A percentile compares a stretch with the other conserved stretches of the same genome.
These are phyloP conservation scores for Gastrolobium villosum DNA, from an alignment of 306 rosid genomes.

Conservation along the genomic window DNA sequence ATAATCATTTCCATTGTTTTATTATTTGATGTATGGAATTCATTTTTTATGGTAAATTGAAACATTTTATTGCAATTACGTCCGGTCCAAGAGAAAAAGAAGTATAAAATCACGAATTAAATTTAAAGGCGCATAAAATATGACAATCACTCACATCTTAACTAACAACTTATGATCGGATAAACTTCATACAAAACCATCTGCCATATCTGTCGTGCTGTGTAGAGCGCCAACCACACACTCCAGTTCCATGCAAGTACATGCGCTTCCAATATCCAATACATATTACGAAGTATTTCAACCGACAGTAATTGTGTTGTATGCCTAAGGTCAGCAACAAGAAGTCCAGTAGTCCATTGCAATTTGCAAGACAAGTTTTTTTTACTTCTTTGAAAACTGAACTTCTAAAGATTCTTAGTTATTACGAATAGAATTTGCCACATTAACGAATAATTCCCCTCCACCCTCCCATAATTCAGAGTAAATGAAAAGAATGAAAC, in stretches of 20 bases:
- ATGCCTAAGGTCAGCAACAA: too few species aligned
- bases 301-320: too few species aligned
- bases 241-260: too few species aligned
- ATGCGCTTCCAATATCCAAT: too few species aligned
- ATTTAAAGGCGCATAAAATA: background rate
- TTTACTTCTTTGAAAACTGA: slow-evolving; percentile 3
- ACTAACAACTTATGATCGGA: background rate
- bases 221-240: too few species aligned
- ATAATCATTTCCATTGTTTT: background rate
- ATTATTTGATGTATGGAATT: too few species aligned
- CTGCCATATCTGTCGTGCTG: too few species aligned
- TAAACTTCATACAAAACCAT: too few species aligned
- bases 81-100: background rate
- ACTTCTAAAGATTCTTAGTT: slow-evolving; percentile 29
- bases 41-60: too few species aligned
- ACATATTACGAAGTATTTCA: too few species aligned
- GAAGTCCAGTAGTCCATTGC: too few species aligned
- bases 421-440: slow-evolving; percentile 37
- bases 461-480: slow-evolving; percentile 35
- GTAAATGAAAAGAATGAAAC: slow-evolving; percentile 19
- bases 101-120: background rate
- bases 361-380: too few species aligned
- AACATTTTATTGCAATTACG: background rate
- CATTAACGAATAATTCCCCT: slow-evolving; percentile 37
- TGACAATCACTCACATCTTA: background rate